These are phyloP conservation scores for Jatropha curcas DNA, from an alignment of 345 rosid genomes.

Conservation along the genomic window DNA sequence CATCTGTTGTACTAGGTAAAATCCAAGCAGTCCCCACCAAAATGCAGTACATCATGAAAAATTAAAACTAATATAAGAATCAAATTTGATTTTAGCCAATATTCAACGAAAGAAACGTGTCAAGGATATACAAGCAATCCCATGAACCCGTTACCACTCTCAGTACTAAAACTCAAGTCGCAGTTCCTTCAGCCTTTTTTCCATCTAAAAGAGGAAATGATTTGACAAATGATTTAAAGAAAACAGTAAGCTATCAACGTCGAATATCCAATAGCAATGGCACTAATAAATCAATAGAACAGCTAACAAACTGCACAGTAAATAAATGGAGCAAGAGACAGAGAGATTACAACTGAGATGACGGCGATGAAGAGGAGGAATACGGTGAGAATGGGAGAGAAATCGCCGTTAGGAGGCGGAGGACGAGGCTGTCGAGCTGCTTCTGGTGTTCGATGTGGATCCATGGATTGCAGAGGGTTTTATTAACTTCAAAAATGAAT, in stretches of 20 bases:
- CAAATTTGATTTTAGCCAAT: not conserved
- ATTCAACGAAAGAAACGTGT: not conserved
- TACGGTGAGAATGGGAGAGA: conserved; percentile 28
- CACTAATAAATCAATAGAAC: not conserved
- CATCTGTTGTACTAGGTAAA: too few relatives aligned
- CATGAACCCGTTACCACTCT: not conserved
- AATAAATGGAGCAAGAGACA: not conserved
- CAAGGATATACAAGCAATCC: not conserved
- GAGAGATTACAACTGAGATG: conserved; percentile 40
- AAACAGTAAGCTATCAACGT: too few relatives aligned
- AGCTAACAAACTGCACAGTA: not conserved
- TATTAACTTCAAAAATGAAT: too few relatives aligned
- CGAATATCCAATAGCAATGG: not conserved
- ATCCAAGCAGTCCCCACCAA: too few relatives aligned
- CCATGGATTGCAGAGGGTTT: too few relatives aligned
- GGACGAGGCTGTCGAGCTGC: conserved; percentile 30
- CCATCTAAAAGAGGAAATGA: too few relatives aligned
- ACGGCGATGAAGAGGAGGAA: conserved; percentile 44
- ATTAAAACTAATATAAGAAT: too few relatives aligned
- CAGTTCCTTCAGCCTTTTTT: not conserved
- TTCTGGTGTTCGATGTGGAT: conserved; percentile 16
- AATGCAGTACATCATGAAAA: too few relatives aligned
- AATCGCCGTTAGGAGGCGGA: conserved; percentile 36
- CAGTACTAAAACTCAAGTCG: not conserved
- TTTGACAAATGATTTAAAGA: too few relatives aligned